Percentiles rank a stretch among this genome's conserved stretches.
phyloP scores from a whole-genome alignment of 768 basidiomycete species.

The Neoboletus brunneissimus region DNA sequence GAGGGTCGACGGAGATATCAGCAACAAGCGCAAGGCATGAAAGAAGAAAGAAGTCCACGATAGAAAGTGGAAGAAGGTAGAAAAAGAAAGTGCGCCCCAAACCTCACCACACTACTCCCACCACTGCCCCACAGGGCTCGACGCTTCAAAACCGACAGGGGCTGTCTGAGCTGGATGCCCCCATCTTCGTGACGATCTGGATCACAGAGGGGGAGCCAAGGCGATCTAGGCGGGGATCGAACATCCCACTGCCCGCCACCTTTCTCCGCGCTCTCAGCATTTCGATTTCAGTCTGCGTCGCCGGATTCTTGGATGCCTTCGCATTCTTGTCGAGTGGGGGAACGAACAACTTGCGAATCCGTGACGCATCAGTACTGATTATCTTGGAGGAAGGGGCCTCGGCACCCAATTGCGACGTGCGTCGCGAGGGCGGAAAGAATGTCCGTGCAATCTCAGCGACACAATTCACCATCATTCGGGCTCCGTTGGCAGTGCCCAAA shows the following conservation, averaged over 20 bases:
- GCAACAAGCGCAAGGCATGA: background rate
- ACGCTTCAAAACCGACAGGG: background rate
- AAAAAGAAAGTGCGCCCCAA: background rate
- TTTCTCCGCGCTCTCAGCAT: slow-evolving; percentile 4
- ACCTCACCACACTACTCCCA: background rate
- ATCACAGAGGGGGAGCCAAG: background rate
- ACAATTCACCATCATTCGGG: background rate
- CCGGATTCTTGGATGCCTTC: background rate
- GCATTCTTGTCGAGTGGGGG: slow-evolving; percentile 4
- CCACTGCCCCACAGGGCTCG: background rate
- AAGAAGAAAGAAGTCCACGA: background rate
- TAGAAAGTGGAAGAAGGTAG: background rate
- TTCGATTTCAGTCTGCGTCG: slow-evolving; percentile 9
- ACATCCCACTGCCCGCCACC: background rate
- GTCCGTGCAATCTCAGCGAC: background rate
- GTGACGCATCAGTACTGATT: background rate
- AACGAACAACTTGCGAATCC: background rate
- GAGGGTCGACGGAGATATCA: background rate
- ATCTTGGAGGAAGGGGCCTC: background rate
- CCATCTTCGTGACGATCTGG: background rate
- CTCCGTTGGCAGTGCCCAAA: background rate
- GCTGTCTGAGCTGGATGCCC: background rate
- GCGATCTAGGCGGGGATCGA: background rate
- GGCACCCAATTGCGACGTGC: background rate
- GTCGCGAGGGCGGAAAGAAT: background rate